phyloP scores from a whole-genome alignment of 1,284 basidiomycete genomes.

The Porphyrellus sp. region DNA sequence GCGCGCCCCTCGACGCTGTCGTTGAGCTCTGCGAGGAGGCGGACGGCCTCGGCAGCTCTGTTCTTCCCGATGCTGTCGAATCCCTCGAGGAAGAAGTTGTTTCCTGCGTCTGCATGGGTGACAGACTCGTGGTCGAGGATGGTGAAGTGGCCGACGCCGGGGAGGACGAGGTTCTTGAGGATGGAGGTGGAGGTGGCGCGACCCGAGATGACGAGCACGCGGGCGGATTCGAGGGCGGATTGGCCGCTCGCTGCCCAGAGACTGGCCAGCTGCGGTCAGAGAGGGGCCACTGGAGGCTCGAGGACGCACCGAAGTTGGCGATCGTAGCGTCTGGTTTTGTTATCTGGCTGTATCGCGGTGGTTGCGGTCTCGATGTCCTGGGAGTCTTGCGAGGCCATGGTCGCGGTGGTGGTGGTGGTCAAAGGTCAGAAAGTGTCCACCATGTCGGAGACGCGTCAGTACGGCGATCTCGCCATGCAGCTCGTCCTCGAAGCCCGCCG shows the following conservation, averaged over 20 bases:
- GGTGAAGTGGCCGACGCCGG: constrained; percentile 90
- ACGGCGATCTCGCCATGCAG: constrained; percentile 83
- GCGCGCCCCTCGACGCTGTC: constrained; percentile 77
- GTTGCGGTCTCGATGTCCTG: constrained; percentile 54
- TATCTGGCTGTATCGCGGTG: constrained; percentile 64
- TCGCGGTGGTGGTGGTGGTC: constrained; percentile 23
- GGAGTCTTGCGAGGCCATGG: constrained; percentile 37
- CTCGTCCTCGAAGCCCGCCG: constrained; percentile 84
- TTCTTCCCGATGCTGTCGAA: constrained; percentile 73
- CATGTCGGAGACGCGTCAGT: constrained; percentile 42
- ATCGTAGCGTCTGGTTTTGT: constrained; percentile 86
- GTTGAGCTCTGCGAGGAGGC: constrained; percentile 85
- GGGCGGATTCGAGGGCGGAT: constrained; percentile 82
- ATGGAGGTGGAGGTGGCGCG: constrained; percentile 82
- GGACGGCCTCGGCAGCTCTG: constrained; percentile 78
- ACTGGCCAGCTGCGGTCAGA: constrained; percentile 40
- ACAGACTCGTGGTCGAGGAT: constrained; percentile 64
- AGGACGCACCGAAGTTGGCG: constrained; percentile 77
- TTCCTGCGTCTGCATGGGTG: constrained; percentile 74
- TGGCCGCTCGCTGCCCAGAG: constrained; percentile 96
- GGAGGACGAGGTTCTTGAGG: constrained; percentile 93
- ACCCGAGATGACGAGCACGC: constrained; percentile 78
- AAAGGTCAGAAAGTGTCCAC: constrained; percentile 4
- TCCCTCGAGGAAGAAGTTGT: constrained; percentile 93
- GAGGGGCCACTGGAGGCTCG: background rate